phyloP scores from a whole-genome alignment of 345 rosid genomes.

The Murraya koenigii region DNA sequence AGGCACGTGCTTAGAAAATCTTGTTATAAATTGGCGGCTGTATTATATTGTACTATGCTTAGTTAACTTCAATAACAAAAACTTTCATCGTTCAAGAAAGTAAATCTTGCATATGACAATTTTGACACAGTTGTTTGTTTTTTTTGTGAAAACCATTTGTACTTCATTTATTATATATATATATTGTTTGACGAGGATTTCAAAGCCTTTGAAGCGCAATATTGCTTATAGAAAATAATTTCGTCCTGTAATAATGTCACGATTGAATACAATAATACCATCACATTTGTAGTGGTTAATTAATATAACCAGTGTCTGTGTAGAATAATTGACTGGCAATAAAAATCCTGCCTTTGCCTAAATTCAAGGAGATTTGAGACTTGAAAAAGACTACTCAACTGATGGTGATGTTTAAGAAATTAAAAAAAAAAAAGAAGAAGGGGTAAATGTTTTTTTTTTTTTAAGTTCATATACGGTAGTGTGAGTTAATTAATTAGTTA shows the following conservation, averaged over 20 bases:
- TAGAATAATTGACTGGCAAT: background rate
- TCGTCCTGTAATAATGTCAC: background rate
- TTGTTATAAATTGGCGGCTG: background rate
- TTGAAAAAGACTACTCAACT: background rate
- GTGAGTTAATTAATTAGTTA: too few relatives aligned
- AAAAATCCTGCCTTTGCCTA: background rate
- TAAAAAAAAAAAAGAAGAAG: too few relatives aligned
- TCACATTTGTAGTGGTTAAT: background rate
- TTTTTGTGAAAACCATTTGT: background rate
- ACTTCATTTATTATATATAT: too few relatives aligned
- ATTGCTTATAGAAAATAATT: too few relatives aligned
- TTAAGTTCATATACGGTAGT: too few relatives aligned
- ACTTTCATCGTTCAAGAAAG: background rate
- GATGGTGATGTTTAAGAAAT: too few relatives aligned
- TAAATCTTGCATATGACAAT: background rate
- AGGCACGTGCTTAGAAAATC: background rate
- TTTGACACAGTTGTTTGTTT: background rate
- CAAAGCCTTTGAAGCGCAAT: background rate
- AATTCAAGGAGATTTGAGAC: background rate
- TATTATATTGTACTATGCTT: background rate
- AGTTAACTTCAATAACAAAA: background rate
- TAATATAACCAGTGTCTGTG: background rate
- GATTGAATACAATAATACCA: background rate
- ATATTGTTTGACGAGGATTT: background rate
- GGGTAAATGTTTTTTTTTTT: too few relatives aligned